Evolutionary conservation across 2,329 filamentous ascomycete species (phyloP).

Genomic region (Sporothrix humicola): DNA sequence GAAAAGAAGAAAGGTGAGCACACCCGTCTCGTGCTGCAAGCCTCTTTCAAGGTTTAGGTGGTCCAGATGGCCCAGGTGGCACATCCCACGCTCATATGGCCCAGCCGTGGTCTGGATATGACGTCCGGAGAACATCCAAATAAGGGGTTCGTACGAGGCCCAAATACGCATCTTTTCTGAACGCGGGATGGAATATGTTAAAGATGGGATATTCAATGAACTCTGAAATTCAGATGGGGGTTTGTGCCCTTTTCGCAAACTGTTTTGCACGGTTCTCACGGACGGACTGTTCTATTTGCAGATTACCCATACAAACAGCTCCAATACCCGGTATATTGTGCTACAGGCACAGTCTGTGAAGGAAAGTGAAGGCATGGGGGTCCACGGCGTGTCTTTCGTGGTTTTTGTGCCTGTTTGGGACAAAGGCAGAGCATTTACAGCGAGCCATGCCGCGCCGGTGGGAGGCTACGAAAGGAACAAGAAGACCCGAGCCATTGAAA

Average conservation of each 20-base stretch:
- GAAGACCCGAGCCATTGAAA: background rate
- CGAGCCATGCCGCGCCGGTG: slow-evolving; percentile 6
- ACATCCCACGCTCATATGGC: slow-evolving; percentile 7
- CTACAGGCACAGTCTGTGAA: background rate
- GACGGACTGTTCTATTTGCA: slow-evolving; percentile 1
- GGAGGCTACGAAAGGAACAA: background rate
- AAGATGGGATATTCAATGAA: background rate
- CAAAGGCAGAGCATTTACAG: slow-evolving; percentile 24
- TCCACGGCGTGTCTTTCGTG: background rate
- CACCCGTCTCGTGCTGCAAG: slow-evolving; percentile 17
- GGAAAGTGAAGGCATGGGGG: slow-evolving; percentile 10
- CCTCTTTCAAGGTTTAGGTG: background rate
- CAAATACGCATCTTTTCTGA: background rate
- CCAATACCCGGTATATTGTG: slow-evolving; percentile 15
- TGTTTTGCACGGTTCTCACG: background rate
- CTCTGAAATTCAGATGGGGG: background rate
- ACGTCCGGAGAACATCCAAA: background rate
- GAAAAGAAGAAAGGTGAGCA: background rate
- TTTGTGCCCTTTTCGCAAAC: background rate
- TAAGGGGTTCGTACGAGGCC: background rate
- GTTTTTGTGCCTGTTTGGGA: slow-evolving; percentile 15
- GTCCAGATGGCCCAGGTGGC: background rate
- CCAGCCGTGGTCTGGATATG: slow-evolving; percentile 14
- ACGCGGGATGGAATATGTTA: slow-evolving; percentile 10
- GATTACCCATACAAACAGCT: slow-evolving; percentile 4